Conservation (phyloP, 139 green algal species). For the Coelastrella sp. region DNA sequence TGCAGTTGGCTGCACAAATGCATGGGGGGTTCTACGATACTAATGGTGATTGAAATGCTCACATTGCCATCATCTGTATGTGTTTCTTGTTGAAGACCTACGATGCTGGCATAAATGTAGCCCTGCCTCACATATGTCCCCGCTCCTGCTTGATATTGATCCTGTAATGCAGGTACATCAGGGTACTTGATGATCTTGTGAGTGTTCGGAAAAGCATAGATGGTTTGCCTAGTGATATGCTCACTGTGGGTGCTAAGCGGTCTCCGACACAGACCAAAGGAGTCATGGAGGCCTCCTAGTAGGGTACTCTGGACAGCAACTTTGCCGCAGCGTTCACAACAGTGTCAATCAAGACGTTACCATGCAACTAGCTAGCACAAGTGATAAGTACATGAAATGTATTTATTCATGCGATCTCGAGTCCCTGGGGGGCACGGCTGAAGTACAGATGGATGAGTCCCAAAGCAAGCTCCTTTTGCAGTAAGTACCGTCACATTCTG, state of each 20-base stretch:
- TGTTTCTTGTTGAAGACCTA: constrained; percentile 51
- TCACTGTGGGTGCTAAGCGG: constrained; percentile 35
- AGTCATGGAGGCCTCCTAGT: background rate
- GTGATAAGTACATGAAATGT: no score
- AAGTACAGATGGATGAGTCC: no score
- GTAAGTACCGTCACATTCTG: no score
- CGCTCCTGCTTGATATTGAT: constrained; percentile 51
- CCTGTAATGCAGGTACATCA: constrained; percentile 38
- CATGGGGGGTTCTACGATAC: no score
- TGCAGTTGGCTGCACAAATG: background rate
- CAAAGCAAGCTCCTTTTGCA: no score
- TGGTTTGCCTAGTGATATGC: background rate
- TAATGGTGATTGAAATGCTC: background rate
- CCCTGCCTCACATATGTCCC: constrained; percentile 64
- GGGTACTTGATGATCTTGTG: background rate
- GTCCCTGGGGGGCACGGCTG: no score
- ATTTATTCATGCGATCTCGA: no score
- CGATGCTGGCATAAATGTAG: constrained; percentile 65
- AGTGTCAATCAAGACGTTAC: no score
- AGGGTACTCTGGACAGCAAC: no score
- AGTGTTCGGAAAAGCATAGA: background rate
- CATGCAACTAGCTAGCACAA: no score
- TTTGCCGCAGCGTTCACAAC: no score
- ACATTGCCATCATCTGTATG: background rate
- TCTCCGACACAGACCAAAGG: constrained; percentile 48